Evolutionary conservation across 2,329 filamentous ascomycete genomes (phyloP).

Genomic region (Penicillium occitanis): DNA sequence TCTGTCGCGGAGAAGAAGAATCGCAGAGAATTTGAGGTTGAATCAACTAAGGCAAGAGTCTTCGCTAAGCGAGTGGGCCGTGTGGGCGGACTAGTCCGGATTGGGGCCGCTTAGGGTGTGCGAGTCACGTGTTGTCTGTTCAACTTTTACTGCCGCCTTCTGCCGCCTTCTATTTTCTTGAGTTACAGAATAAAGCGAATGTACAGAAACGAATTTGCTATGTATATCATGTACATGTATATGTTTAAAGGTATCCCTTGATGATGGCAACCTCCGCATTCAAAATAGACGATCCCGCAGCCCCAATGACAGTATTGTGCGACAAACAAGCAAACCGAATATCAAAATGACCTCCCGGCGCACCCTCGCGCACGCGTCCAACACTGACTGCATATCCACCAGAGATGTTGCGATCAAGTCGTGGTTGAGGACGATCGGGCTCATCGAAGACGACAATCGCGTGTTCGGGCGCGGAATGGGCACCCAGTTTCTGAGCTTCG

Average conservation of each 20-base stretch:
- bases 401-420: conserved; percentile 81
- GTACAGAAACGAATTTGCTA: not conserved
- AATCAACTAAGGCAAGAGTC: conserved; percentile 22
- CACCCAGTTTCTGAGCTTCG: conserved; percentile 79
- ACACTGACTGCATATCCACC: conserved; percentile 43
- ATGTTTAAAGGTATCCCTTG: conserved; percentile 65
- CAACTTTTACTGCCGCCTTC: not conserved
- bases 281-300: conserved; percentile 91
- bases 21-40: conserved; percentile 29
- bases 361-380: conserved; percentile 64
- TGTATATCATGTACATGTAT: not conserved
- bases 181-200: no score
- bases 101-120: conserved; percentile 22
- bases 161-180: conserved; percentile 2
- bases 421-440: conserved; percentile 83
- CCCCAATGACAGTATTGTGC: conserved; percentile 90
- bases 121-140: conserved; percentile 2
- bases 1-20: conserved; percentile 29
- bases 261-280: conserved; percentile 91
- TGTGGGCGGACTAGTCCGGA: conserved; percentile 32
- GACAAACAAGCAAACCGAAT: conserved; percentile 92
- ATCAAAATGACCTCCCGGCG: conserved; percentile 79
- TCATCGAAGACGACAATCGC: conserved; percentile 89
- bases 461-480: conserved; percentile 77
- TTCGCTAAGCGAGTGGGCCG: conserved; percentile 28